Base-by-base conservation (phyloP, 345 rosid species). In the Aquilaria malaccensis region DNA sequence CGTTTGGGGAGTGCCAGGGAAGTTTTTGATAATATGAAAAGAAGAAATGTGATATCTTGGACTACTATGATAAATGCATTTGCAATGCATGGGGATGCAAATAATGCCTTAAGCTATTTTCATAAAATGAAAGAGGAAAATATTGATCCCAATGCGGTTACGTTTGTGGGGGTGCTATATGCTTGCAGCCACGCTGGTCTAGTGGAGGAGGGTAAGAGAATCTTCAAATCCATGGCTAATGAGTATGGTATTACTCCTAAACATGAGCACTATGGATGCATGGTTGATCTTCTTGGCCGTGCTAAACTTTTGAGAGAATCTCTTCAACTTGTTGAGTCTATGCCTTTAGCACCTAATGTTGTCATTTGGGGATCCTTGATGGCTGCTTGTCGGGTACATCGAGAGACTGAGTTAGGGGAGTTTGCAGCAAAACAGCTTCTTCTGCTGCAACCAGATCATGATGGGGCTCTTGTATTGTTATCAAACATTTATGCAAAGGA, bases 361-460 rank as follows among this genome's bases (percentile, higher is more conserved):
- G 72, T 83, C 72, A 82, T 86, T 9, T 86, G 88, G 86, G 82
- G 85, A 61, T 82, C 94, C n/a, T 37, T 86, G 46, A 80, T 86
- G 83, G 84, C 86, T 60, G 84, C 88, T 41, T 81, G 84, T 71
- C 73, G 65, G 60, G 60, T 82, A 59, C 83, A 90, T 2, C 73
- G 78, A 2, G 78, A 80, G 45, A 64, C 69, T 4, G 82, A 80
- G 61, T 69, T 90, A 67, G 97, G 85, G 41, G 81, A 85, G 72
- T 64, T 57, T 52, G 83, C 79, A 5, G 90, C 95, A 53, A 78
- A 71, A 67, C 76, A 61, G 50, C 68, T 87, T 62, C 85, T 87
- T 60, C 71, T 67, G 50, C 70, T 85, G 45, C 83, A 85, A 31
- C 92, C 85, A 52, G 61, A 72, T 56, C 87, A 82, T 22, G 79